Evolutionary conservation across 2,329 filamentous ascomycete species (phyloP).

Genomic region (Sclerotinia borealis): DNA sequence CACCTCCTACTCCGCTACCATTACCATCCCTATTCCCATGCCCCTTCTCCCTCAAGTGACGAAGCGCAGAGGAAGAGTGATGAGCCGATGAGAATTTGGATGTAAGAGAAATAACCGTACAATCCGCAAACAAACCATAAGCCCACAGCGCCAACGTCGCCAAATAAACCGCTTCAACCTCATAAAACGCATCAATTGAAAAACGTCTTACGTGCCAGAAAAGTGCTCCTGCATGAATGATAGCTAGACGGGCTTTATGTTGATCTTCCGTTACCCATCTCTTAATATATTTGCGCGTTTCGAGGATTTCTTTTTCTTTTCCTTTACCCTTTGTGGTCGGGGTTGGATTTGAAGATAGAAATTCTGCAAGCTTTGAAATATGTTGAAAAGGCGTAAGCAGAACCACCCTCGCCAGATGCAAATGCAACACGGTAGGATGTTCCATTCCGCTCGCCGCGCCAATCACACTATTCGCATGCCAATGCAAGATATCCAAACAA

Average conservation of each 20-base stretch:
- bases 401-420: slow-evolving; percentile 30
- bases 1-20: not conserved
- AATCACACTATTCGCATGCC: slow-evolving; percentile 38
- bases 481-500: slow-evolving; percentile 39
- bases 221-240: slow-evolving; percentile 46
- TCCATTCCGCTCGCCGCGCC: slow-evolving; percentile 37
- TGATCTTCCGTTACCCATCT: slow-evolving; percentile 47
- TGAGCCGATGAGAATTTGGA: too few species aligned
- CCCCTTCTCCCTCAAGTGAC: too few species aligned
- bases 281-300: slow-evolving; percentile 33
- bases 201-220: slow-evolving; percentile 49
- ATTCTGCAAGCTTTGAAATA: slow-evolving; percentile 20
- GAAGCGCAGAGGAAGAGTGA: too few species aligned
- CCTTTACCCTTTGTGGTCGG: not conserved
- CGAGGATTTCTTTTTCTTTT: slow-evolving; percentile 23
- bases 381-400: slow-evolving; percentile 35
- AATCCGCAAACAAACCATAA: slow-evolving; percentile 28
- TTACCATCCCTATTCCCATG: not conserved
- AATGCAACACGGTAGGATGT: slow-evolving; percentile 36
- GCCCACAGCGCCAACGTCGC: slow-evolving; percentile 44
- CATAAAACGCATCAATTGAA: slow-evolving; percentile 42
- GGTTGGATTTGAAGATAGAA: slow-evolving; percentile 7
- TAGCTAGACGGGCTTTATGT: slow-evolving; percentile 50
- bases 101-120: too few species aligned
- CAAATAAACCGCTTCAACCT: slow-evolving; percentile 40